Percentiles rank a stretch among this genome's conserved stretches.
phyloP scores from a whole-genome alignment of 371 early-diverging fungal species.

The Mucor circinelloides region DNA sequence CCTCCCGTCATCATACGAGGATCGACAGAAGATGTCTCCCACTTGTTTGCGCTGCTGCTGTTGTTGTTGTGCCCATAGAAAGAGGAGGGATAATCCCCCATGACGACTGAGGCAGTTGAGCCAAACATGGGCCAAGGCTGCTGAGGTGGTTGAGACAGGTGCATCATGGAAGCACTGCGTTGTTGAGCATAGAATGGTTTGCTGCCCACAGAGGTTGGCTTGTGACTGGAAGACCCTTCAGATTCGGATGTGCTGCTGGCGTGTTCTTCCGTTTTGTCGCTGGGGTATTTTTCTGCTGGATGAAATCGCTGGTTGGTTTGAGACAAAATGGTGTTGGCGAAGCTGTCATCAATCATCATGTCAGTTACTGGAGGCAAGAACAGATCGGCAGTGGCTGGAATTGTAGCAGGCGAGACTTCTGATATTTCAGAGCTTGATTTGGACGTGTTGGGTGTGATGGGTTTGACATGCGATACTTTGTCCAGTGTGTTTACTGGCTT shows the following conservation, averaged over 20 bases:
- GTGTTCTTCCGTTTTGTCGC: not conserved
- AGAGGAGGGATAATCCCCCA: slow-evolving; percentile 5
- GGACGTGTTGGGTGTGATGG: slow-evolving; percentile 15
- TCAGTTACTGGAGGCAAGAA: not conserved
- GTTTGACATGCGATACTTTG: not conserved
- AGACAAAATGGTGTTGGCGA: not conserved
- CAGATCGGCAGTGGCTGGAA: not conserved
- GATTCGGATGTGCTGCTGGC: not conserved
- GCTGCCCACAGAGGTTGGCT: not conserved
- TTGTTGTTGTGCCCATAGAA: not conserved
- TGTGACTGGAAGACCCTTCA: not conserved
- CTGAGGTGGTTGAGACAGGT: not conserved
- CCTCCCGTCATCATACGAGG: slow-evolving; percentile 16
- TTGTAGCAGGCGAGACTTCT: slow-evolving; percentile 16
- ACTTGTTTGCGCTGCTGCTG: slow-evolving; percentile 2
- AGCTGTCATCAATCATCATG: slow-evolving; percentile 1
- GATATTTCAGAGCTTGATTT: slow-evolving; percentile 24
- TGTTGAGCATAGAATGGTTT: slow-evolving; percentile 13
- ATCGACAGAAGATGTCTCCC: slow-evolving; percentile 31
- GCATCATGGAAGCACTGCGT: slow-evolving; percentile 2
- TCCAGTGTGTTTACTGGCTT: not conserved
- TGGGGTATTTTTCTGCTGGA: not conserved
- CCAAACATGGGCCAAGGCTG: slow-evolving; percentile 17
- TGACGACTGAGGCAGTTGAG: slow-evolving; percentile 10
- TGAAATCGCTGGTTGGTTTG: not conserved